Evolutionary conservation across 2,329 filamentous ascomycete species (phyloP).

Genomic region (Neofusicoccum parvum): DNA sequence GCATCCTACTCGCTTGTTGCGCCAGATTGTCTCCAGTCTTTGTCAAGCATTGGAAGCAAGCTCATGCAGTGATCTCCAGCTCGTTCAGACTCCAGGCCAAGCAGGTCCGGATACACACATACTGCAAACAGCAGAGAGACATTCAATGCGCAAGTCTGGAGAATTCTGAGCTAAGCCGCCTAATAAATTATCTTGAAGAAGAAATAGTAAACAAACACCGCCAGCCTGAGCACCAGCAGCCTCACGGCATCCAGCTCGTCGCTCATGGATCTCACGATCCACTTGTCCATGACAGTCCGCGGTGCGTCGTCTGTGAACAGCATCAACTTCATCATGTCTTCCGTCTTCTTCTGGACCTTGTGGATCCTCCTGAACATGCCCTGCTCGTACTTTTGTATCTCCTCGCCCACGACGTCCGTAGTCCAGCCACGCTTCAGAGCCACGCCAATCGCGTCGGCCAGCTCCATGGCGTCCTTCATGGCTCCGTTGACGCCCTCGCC

Average conservation of each 20-base stretch:
- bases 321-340: constrained; percentile 2
- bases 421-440: neutral
- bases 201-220: neutral
- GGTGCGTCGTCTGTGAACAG: neutral
- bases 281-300: neutral
- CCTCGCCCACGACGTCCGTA: neutral
- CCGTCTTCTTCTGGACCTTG: neutral
- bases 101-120: neutral
- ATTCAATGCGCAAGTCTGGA: too few relatives aligned
- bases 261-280: constrained; percentile 2
- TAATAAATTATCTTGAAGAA: neutral
- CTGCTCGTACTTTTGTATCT: neutral
- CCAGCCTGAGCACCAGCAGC: neutral
- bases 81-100: neutral
- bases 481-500: constrained; percentile 37
- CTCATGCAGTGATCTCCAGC: too few relatives aligned
- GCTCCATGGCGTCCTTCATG: constrained; percentile 11
- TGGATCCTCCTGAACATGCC: neutral
- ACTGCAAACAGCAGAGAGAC: too few relatives aligned
- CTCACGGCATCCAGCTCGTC: neutral
- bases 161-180: neutral
- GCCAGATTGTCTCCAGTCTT: too few relatives aligned
- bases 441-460: neutral
- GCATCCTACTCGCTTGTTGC: too few relatives aligned
- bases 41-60: too few relatives aligned